Conservation (phyloP, 371 early-diverging fungal genomes). For the Rhizopus sp. region DNA sequence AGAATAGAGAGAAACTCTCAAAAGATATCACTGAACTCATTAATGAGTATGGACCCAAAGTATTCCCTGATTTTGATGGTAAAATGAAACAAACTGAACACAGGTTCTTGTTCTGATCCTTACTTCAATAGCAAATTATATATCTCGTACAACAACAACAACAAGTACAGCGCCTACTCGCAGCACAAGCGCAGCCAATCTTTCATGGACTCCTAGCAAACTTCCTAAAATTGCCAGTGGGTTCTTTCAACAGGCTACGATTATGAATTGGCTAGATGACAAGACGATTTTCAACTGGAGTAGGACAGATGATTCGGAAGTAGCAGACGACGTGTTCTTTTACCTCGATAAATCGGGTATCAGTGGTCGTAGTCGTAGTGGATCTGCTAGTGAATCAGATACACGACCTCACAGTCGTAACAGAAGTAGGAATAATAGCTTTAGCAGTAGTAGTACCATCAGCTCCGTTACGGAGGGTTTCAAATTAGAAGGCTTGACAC, state of each 20-base stretch:
- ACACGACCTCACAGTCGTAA: slow-evolving; percentile 22
- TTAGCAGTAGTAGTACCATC: slow-evolving; percentile 26
- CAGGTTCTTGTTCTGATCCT: neutral
- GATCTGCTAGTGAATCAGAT: slow-evolving; percentile 31
- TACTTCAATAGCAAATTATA: slow-evolving; percentile 28
- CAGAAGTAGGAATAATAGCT: slow-evolving; percentile 29
- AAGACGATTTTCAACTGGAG: slow-evolving; percentile 61
- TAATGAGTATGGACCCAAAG: slow-evolving; percentile 82
- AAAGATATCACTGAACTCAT: slow-evolving; percentile 74
- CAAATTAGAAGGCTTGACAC: slow-evolving; percentile 56
- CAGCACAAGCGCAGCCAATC: slow-evolving; percentile 17
- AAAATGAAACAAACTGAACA: neutral
- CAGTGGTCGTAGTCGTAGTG: slow-evolving; percentile 33
- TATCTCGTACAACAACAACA: slow-evolving; percentile 21
- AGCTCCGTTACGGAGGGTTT: slow-evolving; percentile 23
- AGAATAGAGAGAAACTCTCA: slow-evolving; percentile 70
- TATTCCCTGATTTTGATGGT: slow-evolving; percentile 77
- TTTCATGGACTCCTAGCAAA: slow-evolving; percentile 33
- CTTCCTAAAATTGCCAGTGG: slow-evolving; percentile 40
- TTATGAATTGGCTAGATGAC: slow-evolving; percentile 56
- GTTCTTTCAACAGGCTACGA: slow-evolving; percentile 34
- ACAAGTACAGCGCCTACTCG: slow-evolving; percentile 26
- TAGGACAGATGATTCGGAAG: slow-evolving; percentile 49
- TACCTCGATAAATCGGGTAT: slow-evolving; percentile 45
- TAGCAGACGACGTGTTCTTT: slow-evolving; percentile 56